Base-by-base conservation (phyloP, 2,329 filamentous ascomycete genomes). In the Trichoderma sp. region DNA sequence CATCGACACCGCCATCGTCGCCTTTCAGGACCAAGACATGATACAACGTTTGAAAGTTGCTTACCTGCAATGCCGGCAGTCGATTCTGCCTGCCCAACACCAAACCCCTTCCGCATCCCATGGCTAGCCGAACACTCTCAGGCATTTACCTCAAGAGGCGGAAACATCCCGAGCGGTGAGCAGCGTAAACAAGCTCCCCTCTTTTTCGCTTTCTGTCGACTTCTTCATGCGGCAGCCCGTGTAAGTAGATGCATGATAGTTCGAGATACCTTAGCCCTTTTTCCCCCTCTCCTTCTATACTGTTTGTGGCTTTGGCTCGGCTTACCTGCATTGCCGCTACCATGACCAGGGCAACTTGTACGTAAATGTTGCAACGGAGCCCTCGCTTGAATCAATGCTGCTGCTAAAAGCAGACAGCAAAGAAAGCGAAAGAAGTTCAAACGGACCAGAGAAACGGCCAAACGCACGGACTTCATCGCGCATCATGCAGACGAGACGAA, bases 61-160 rank as follows among this genome's bases (percentile, higher is more conserved):
- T 14, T 39, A 5, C 34, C 34, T 60, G 57, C 57, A 60, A 60
- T 60, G 57, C 57, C 57, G 57, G 57, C 45, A 60, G 45, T 56
- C 52, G 34, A 24, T 56, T 54, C n/a, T 21, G 39, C 7, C 34
- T 10, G 30, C 30, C 41, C 41, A 41, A 54, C 50, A 24, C 50
- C n/a, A 26, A 19, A 54, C 51, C 14, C 19, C 52, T 19, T 7
- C n/a, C 17, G 14, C 34, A 14, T 7, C 12, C 34, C 19, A 39
- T 55, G 34, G 14, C 17, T 9, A 30, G 19, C 12, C 28, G 7
- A 30, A 30, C 5, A 7, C 28, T 7, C 43, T 56, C 10, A 56
- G 39, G 45, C 21, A 50, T 60, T 44, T 39, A n/a, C 15, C 28
- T 28, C 5, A 34, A 28, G n/a, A 17, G 54, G 19, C 39, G 54